These are phyloP conservation scores for Rhypophila decipiens DNA, from an alignment of 495 filamentous ascomycete species.

Conservation along the genomic window DNA sequence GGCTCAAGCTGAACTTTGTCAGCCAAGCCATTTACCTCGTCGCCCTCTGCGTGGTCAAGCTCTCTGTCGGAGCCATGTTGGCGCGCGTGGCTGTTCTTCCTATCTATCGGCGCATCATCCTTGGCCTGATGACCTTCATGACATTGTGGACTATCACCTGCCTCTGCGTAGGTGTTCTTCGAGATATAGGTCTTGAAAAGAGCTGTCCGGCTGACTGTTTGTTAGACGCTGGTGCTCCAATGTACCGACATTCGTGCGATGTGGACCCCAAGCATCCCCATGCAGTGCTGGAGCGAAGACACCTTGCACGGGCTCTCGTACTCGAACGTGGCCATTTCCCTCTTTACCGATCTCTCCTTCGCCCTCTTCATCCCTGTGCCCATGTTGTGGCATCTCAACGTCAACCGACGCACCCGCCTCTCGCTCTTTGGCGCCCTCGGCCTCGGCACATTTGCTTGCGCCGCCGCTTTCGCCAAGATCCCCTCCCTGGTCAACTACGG, in stretches of 20 bases:
- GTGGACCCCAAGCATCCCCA: slow-evolving; percentile 31
- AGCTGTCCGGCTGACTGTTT: too few relatives aligned
- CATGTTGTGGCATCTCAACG: slow-evolving; percentile 41
- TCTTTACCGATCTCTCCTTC: slow-evolving; percentile 39
- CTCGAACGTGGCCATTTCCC: slow-evolving; percentile 34
- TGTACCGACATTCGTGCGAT: slow-evolving; percentile 20
- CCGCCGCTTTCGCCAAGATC: slow-evolving; percentile 43
- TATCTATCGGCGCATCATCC: slow-evolving; percentile 31
- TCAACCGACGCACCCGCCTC: slow-evolving; percentile 34
- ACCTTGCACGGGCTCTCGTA: slow-evolving; percentile 30
- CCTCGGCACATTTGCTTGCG: too few relatives aligned
- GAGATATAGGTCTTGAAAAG: too few relatives aligned
- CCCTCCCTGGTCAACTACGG: slow-evolving; percentile 32
- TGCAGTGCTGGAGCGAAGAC: slow-evolving; percentile 27
- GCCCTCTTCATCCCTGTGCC: slow-evolving; percentile 37
- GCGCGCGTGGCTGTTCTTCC: slow-evolving; percentile 32
- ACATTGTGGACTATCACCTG: slow-evolving; percentile 31
- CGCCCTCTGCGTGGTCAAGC: slow-evolving; percentile 38
- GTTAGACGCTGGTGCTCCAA: slow-evolving; percentile 23
- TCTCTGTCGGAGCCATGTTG: slow-evolving; percentile 42
- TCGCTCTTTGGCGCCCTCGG: slow-evolving; percentile 36
- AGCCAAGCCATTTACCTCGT: slow-evolving; percentile 36
- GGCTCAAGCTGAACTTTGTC: slow-evolving; percentile 40
- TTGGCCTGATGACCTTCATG: slow-evolving; percentile 29
- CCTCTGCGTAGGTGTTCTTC: too few relatives aligned